Evolutionary conservation across 139 green algal genomes (phyloP).

Genomic region (Chlamydomonas sp.): DNA sequence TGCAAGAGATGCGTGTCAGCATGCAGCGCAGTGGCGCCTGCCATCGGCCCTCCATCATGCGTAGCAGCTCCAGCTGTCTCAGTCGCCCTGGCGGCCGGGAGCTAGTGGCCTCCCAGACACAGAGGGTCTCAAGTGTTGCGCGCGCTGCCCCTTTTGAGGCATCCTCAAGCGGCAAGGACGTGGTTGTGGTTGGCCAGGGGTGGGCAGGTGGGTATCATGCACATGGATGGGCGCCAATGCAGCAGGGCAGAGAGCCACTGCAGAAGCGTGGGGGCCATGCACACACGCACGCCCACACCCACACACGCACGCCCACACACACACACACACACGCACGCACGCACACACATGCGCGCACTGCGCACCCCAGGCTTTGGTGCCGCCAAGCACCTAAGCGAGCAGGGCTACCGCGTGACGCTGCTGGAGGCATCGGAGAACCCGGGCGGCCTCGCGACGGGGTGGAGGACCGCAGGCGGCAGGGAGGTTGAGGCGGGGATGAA

Average conservation of each 20-base stretch:
- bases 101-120: no score
- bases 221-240: neutral
- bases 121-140: no score
- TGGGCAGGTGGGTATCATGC: slow-evolving; percentile 11
- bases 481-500: slow-evolving; percentile 85
- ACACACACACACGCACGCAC: no score
- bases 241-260: neutral
- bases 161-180: slow-evolving; percentile 7
- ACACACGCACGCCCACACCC: no score
- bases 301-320: no score
- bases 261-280: neutral
- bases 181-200: slow-evolving; percentile 17
- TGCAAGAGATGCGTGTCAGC: no score
- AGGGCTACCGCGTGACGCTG: slow-evolving; percentile 70
- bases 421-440: slow-evolving; percentile 69
- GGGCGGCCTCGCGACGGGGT: slow-evolving; percentile 28
- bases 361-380: slow-evolving; percentile 68
- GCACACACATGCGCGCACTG: neutral
- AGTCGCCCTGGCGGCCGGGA: no score
- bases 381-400: slow-evolving; percentile 66
- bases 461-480: slow-evolving; percentile 11
- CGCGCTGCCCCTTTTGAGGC: no score
- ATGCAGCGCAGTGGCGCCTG: no score
- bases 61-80: no score
- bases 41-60: no score